phyloP scores from a whole-genome alignment of 2,329 filamentous ascomycete species.

The Kalmusia sp. region DNA sequence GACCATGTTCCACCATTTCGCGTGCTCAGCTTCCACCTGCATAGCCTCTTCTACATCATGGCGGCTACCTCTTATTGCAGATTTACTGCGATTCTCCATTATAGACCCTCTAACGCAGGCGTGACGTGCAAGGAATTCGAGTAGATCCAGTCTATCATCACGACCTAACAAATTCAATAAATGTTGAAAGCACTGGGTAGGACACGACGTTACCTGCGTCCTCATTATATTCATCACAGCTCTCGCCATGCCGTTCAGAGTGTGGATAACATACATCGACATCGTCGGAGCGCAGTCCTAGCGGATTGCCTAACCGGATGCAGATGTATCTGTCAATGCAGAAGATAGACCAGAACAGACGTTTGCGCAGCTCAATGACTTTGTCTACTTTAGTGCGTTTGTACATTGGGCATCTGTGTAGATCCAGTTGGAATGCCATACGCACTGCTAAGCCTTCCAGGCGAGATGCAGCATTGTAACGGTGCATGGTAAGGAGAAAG shows the following conservation, averaged over 20 bases:
- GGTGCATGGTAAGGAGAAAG: slow-evolving; percentile 30
- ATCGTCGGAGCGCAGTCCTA: slow-evolving; percentile 27
- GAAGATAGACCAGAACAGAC: slow-evolving; percentile 32
- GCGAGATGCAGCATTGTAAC: slow-evolving; percentile 33
- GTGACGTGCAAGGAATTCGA: slow-evolving; percentile 32
- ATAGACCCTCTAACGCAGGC: slow-evolving; percentile 30
- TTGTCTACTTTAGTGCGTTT: slow-evolving; percentile 9
- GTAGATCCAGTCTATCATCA: slow-evolving; percentile 25
- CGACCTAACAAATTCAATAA: too few species aligned
- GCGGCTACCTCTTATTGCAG: slow-evolving; percentile 11
- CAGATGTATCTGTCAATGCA: slow-evolving; percentile 34
- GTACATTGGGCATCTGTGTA: slow-evolving; percentile 25
- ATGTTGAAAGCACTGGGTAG: too few species aligned
- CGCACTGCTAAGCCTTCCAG: slow-evolving; percentile 29
- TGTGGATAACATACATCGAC: slow-evolving; percentile 31
- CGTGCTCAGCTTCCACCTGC: slow-evolving; percentile 29
- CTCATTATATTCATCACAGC: background rate
- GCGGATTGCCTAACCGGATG: slow-evolving; percentile 29
- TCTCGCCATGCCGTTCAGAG: slow-evolving; percentile 19
- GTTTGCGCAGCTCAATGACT: slow-evolving; percentile 29
- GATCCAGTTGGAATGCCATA: slow-evolving; percentile 26
- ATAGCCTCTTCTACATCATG: slow-evolving; percentile 20
- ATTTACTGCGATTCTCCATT: slow-evolving; percentile 26
- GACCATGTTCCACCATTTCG: slow-evolving; percentile 34
- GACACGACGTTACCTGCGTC: slow-evolving; percentile 12